A percentile compares a stretch with the other conserved stretches of the same genome.
Evolutionary conservation across 1,284 basidiomycete genomes (phyloP).

Genomic region (Veloboletus limbatus): DNA sequence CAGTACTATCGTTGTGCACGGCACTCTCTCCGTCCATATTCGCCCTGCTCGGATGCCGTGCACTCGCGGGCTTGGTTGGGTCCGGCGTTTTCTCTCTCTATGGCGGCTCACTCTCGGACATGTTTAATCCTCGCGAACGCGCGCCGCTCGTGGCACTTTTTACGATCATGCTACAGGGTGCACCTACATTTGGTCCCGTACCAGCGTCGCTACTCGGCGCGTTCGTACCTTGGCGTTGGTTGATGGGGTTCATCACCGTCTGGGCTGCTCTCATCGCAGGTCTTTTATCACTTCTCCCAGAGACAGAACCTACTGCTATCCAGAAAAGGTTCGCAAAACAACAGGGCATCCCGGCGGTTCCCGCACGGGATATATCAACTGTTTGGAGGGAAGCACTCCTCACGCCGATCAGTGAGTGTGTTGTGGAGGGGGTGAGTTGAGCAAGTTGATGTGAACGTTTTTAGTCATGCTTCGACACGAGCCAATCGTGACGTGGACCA

Average conservation of each 20-base stretch:
- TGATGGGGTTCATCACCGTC: slow-evolving; percentile 23
- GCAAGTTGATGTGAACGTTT: not conserved
- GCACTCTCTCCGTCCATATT: slow-evolving; percentile 23
- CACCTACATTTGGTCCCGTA: slow-evolving; percentile 29
- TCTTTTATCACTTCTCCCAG: slow-evolving; percentile 19
- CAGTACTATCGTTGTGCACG: slow-evolving; percentile 25
- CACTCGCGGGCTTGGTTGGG: slow-evolving; percentile 24
- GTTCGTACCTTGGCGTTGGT: slow-evolving; percentile 28
- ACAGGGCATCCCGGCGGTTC: not conserved
- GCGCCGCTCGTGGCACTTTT: slow-evolving; percentile 28
- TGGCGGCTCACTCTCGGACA: slow-evolving; percentile 28
- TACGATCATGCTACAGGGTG: slow-evolving; percentile 29
- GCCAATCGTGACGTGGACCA: slow-evolving; percentile 28
- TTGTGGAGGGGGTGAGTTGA: not conserved
- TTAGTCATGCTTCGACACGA: slow-evolving; percentile 25
- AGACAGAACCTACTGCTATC: slow-evolving; percentile 25
- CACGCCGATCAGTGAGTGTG: slow-evolving; percentile 24
- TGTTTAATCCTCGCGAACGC: slow-evolving; percentile 29
- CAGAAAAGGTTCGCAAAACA: slow-evolving; percentile 15
- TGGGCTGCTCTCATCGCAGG: slow-evolving; percentile 23
- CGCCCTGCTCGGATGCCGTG: slow-evolving; percentile 17
- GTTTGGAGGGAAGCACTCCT: slow-evolving; percentile 20
- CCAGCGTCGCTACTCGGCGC: slow-evolving; percentile 24
- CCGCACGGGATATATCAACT: not conserved
- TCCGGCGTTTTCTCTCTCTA: slow-evolving; percentile 29